These are phyloP conservation scores for Ustilago nuda DNA, from an alignment of 1,284 basidiomycete genomes.

Conservation along the genomic window DNA sequence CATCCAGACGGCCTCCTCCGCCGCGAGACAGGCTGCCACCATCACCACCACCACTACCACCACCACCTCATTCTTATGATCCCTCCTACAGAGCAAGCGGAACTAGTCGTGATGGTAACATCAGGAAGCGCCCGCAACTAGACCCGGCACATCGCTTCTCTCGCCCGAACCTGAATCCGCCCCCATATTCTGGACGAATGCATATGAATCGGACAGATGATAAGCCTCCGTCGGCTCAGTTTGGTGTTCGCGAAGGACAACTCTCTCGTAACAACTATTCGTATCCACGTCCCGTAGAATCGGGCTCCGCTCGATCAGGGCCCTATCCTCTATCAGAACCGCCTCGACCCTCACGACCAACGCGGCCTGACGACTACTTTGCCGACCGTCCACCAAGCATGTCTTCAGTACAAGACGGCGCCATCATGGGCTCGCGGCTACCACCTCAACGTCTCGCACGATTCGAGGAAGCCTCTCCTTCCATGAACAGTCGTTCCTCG, in stretches of 20 bases:
- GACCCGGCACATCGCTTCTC: slow-evolving; percentile 20
- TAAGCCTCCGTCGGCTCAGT: slow-evolving; percentile 7
- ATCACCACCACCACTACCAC: neutral
- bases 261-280: slow-evolving; percentile 3
- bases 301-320: slow-evolving; percentile 9
- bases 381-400: slow-evolving; percentile 7
- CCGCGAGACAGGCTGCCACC: slow-evolving; percentile 18
- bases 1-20: slow-evolving; percentile 20
- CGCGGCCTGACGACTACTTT: slow-evolving; percentile 28
- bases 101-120: slow-evolving; percentile 16
- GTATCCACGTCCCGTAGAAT: slow-evolving; percentile 13
- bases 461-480: slow-evolving; percentile 5
- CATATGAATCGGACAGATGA: slow-evolving; percentile 21
- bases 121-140: slow-evolving; percentile 18
- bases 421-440: slow-evolving; percentile 13
- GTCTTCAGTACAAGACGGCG: slow-evolving; percentile 8
- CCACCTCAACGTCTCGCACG: slow-evolving; percentile 14
- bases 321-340: slow-evolving; percentile 25
- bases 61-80: slow-evolving; percentile 8
- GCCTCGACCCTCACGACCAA: slow-evolving; percentile 23
- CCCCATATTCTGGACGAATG: slow-evolving; percentile 1
- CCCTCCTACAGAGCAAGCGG: slow-evolving; percentile 8
- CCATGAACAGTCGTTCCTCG: slow-evolving; percentile 13
- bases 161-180: slow-evolving; percentile 20
- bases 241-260: slow-evolving; percentile 11